A percentile compares a stretch with the other conserved stretches of the same genome.
These are phyloP conservation scores for Tieghemostelium lacteum DNA, from an alignment of 78 protist species.

Conservation along the genomic window DNA sequence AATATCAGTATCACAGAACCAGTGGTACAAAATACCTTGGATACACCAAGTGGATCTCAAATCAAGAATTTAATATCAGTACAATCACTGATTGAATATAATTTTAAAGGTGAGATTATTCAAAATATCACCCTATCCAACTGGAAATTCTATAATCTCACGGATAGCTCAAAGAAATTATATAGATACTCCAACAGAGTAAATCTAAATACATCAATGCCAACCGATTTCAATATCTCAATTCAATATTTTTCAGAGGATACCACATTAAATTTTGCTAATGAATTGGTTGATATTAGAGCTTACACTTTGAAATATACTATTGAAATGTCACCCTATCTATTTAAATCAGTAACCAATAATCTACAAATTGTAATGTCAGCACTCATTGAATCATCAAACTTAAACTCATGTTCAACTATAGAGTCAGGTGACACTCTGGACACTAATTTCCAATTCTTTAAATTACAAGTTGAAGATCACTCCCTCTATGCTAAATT, in stretches of 20 bases:
- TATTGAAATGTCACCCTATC: neutral
- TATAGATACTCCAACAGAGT: too few relatives aligned
- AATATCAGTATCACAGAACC: too few relatives aligned
- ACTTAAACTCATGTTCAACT: neutral
- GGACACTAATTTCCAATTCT: neutral
- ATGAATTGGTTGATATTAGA: neutral
- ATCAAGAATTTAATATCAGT: too few relatives aligned
- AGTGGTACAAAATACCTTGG: too few relatives aligned
- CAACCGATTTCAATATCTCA: neutral
- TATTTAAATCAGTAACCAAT: neutral
- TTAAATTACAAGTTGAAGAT: neutral
- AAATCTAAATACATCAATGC: too few relatives aligned
- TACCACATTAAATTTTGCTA: neutral
- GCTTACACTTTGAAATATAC: neutral
- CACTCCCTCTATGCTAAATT: neutral
- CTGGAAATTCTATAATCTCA: too few relatives aligned
- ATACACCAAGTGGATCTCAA: too few relatives aligned
- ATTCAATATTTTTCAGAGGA: neutral
- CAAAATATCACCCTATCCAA: too few relatives aligned
- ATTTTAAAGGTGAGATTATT: too few relatives aligned
- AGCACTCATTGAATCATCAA: neutral
- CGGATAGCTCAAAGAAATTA: too few relatives aligned
- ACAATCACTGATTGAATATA: too few relatives aligned
- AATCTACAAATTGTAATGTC: neutral
- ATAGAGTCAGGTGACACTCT: neutral